These are phyloP conservation scores for Ceratocystis variospora DNA, from an alignment of 2,329 filamentous ascomycete species.

Conservation along the genomic window DNA sequence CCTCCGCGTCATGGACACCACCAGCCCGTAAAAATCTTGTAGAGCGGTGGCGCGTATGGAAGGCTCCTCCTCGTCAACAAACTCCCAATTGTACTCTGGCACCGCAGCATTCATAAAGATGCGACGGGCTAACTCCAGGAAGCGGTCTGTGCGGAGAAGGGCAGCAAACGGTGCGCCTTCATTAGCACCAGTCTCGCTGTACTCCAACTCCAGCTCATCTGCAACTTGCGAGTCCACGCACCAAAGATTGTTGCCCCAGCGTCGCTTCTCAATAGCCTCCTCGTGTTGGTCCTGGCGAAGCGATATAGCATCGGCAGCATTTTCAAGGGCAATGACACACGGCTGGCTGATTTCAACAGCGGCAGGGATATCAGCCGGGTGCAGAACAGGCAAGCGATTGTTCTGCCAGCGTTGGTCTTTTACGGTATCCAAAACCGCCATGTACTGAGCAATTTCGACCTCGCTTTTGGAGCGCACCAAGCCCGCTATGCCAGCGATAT, in stretches of 20 bases:
- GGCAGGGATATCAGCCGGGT: slow-evolving; percentile 47
- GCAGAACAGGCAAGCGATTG: slow-evolving; percentile 6
- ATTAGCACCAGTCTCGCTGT: slow-evolving; percentile 6
- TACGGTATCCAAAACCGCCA: slow-evolving; percentile 46
- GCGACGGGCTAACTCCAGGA: slow-evolving; percentile 49
- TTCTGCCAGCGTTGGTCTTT: slow-evolving; percentile 30
- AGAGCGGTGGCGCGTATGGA: slow-evolving; percentile 62
- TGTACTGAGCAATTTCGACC: slow-evolving; percentile 58
- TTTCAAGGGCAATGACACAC: slow-evolving; percentile 52
- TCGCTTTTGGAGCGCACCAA: slow-evolving; percentile 58
- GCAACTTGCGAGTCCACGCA: slow-evolving; percentile 39
- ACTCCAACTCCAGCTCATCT: slow-evolving; percentile 23
- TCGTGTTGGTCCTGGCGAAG: slow-evolving; percentile 51
- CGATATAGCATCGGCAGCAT: slow-evolving; percentile 52
- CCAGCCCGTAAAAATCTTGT: slow-evolving; percentile 59
- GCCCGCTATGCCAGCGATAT: slow-evolving; percentile 47
- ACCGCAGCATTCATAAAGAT: slow-evolving; percentile 63
- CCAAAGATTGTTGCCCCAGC: slow-evolving; percentile 50
- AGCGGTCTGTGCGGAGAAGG: slow-evolving; percentile 45
- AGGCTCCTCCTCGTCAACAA: slow-evolving; percentile 43
- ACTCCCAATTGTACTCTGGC: slow-evolving; percentile 53
- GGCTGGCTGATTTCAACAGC: slow-evolving; percentile 57
- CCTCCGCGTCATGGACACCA: slow-evolving; percentile 52
- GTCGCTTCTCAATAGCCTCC: slow-evolving; percentile 41
- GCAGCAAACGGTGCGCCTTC: slow-evolving; percentile 35